These are phyloP conservation scores for Syncephalastrum monosporum DNA, from an alignment of 371 early-diverging fungal species.

Conservation along the genomic window DNA sequence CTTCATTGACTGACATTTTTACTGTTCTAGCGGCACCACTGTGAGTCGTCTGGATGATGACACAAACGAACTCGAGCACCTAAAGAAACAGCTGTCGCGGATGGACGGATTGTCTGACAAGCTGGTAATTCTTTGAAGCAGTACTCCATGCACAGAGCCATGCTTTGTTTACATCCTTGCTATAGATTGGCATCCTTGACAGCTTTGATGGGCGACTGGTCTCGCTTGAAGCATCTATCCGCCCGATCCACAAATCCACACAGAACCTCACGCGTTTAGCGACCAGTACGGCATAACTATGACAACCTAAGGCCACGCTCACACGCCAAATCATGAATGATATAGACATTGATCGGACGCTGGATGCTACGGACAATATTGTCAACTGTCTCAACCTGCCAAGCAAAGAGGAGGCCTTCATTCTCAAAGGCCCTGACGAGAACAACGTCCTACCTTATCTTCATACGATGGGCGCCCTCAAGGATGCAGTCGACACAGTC, in stretches of 20 bases:
- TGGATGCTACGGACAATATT: slow-evolving; percentile 71
- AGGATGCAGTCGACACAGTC: slow-evolving; percentile 57
- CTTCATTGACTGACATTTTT: too few relatives aligned
- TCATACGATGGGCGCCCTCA: slow-evolving; percentile 54
- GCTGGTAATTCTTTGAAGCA: slow-evolving; percentile 18
- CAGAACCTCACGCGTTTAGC: slow-evolving; percentile 75
- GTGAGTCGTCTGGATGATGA: slow-evolving; percentile 28
- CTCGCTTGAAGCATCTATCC: slow-evolving; percentile 75
- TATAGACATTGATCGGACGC: slow-evolving; percentile 71
- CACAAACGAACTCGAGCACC: slow-evolving; percentile 30
- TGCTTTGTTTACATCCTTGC: background rate
- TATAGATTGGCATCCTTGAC: slow-evolving; percentile 67
- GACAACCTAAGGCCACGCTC: background rate
- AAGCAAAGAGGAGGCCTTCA: slow-evolving; percentile 69
- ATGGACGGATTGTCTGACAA: slow-evolving; percentile 47
- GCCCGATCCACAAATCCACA: slow-evolving; percentile 87
- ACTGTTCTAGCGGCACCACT: slow-evolving; percentile 4
- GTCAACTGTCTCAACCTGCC: slow-evolving; percentile 78
- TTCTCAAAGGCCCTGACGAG: slow-evolving; percentile 62
- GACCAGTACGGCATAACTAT: slow-evolving; percentile 57
- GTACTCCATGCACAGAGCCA: background rate
- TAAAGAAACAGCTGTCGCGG: slow-evolving; percentile 37
- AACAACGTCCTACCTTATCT: slow-evolving; percentile 52
- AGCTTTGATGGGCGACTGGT: slow-evolving; percentile 84
- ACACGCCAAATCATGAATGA: background rate